A percentile compares a stretch with the other conserved stretches of the same genome.
These are phyloP conservation scores for Friedmanniomyces simplex DNA, from an alignment of 495 filamentous ascomycete species.

Conservation along the genomic window DNA sequence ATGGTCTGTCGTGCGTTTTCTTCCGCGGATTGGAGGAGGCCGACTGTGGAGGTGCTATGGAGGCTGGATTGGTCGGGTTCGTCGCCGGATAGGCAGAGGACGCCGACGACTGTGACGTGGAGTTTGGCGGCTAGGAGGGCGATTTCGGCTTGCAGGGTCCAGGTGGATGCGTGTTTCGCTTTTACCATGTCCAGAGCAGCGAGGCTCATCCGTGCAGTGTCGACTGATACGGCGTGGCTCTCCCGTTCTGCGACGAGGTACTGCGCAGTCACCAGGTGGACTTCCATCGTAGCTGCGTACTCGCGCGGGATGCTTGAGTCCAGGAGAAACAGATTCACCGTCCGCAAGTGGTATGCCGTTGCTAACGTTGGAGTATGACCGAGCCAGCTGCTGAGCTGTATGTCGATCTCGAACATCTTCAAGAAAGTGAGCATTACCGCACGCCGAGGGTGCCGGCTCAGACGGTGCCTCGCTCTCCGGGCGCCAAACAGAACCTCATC, in stretches of 20 bases:
- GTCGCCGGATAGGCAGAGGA: neutral
- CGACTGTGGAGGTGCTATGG: neutral
- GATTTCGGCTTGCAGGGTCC: neutral
- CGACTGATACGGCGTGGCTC: neutral
- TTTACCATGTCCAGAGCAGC: neutral
- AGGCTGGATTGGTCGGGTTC: neutral
- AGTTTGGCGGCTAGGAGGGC: neutral
- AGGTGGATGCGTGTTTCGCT: neutral
- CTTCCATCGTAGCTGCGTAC: neutral
- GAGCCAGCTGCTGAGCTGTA: neutral
- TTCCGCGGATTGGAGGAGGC: neutral
- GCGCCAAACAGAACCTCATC: constrained; percentile 11
- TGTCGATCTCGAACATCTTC: constrained; percentile 10
- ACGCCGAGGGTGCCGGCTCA: neutral
- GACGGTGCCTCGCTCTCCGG: neutral
- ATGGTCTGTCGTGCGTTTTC: neutral
- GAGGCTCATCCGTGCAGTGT: neutral
- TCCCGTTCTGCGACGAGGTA: neutral
- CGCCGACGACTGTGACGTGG: neutral
- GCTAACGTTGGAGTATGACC: neutral
- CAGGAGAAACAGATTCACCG: neutral
- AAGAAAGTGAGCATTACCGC: constrained; percentile 9
- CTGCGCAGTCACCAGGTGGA: neutral
- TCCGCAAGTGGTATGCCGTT: neutral
- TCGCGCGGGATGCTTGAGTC: neutral